Base-by-base conservation (phyloP, 2,329 filamentous ascomycete genomes). In the Colletotrichum sp. region DNA sequence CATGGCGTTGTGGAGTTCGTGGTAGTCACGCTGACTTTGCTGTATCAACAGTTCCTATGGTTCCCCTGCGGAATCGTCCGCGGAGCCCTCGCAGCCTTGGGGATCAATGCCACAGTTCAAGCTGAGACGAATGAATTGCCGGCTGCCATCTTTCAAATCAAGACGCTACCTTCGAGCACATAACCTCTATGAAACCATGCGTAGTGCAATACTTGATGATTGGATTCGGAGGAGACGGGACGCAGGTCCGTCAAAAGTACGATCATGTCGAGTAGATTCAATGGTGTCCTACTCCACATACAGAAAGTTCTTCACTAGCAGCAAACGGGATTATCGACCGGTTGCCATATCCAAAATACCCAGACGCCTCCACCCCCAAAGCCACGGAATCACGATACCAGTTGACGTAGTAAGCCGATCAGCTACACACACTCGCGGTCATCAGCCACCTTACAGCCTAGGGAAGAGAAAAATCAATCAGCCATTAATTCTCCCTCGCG, bases 51-150 rank as follows among this genome's bases (percentile, higher is more conserved):
- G 94, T 98, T 98, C 84, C 89, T 99, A 16, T 98, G 95, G 91
- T 98, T 99, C 82, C 97, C 97, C 9, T 98, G 96, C 80, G 97
- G 97, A 63, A 90, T 99, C 65, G 95, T 99, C 77, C 91, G 96
- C 74, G 97, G 97, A 34, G 96, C 95, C n/a, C 87, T 99, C 66
- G 94, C 96, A n/a, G 96, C 94, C 67, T 89, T 99, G 88, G 97
- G 96, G 8, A 96, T 99, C 80, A 94, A 93, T 80, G 96, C 96
- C 12, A 98, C 94, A 2, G 96, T 99, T 2, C 95, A 98, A 80
- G 97, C 96, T 6, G 97, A 98, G 86, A 95, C 94, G 71, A 94
- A 89, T 72, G 96, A 98, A 83, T 88, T 99, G 71, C 97, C 97
- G 1, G 91, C 91, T 8, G 97, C 96, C 44, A 95, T 96, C 1